These are phyloP conservation scores for Asclepias syriaca DNA, from an alignment of 257 asterid species.

Conservation along the genomic window DNA sequence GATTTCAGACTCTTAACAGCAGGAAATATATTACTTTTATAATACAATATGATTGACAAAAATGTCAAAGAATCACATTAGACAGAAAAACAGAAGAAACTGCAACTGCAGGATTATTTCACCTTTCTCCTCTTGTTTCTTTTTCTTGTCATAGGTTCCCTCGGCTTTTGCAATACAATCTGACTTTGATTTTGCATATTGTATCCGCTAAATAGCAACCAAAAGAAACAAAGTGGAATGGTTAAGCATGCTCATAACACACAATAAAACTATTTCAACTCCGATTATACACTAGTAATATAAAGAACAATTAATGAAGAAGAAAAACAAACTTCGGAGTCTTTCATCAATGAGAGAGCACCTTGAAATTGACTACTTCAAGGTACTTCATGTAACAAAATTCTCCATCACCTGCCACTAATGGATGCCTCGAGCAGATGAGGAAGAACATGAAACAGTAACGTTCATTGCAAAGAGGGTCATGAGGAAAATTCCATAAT, in stretches of 20 bases:
- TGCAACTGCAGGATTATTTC: constrained; percentile 14
- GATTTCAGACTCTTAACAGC: background rate
- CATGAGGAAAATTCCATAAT: background rate
- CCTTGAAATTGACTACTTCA: background rate
- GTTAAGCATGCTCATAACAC: background rate
- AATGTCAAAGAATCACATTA: background rate
- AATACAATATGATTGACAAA: background rate
- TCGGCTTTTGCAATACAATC: constrained; percentile 97
- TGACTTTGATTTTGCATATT: constrained; percentile 85
- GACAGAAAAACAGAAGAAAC: background rate
- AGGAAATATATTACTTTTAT: background rate
- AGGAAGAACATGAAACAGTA: background rate
- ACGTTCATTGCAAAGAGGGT: background rate
- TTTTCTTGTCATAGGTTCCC: constrained; percentile 96
- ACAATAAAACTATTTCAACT: background rate
- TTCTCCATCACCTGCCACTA: background rate
- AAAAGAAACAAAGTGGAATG: constrained; percentile 2
- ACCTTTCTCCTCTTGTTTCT: constrained; percentile 98
- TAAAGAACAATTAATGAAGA: too few relatives aligned
- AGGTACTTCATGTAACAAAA: background rate
- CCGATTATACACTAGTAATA: too few relatives aligned
- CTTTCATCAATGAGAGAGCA: too few relatives aligned
- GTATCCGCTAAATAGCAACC: constrained; percentile 66
- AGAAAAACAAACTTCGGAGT: background rate
- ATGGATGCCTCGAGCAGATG: background rate